A percentile compares a stretch with the other conserved stretches of the same genome.
These are phyloP conservation scores for Erodium trifolium DNA, from an alignment of 441 rosid species.

Conservation along the genomic window DNA sequence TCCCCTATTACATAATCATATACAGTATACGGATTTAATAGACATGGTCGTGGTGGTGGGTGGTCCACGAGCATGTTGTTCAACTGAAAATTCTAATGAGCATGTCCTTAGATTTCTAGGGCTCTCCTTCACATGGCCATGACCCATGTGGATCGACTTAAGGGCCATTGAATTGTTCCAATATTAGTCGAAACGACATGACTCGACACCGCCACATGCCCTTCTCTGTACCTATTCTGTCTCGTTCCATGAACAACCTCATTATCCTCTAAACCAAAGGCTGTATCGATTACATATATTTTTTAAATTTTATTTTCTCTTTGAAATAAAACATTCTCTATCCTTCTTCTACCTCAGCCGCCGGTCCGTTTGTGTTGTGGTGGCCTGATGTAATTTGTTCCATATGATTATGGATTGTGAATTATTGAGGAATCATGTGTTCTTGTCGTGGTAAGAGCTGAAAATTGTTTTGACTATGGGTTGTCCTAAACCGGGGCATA, in stretches of 20 bases:
- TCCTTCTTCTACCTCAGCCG: background rate
- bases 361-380: background rate
- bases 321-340: no score
- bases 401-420: background rate
- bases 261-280: background rate
- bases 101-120: background rate
- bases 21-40: no score
- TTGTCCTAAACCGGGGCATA: background rate
- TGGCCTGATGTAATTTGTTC: background rate
- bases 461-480: background rate
- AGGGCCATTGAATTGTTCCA: background rate
- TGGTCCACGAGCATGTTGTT: background rate
- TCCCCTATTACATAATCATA: no score
- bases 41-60: no score
- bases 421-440: background rate
- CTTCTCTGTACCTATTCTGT: background rate
- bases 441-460: background rate
- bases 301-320: no score
- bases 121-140: background rate
- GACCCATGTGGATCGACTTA: background rate
- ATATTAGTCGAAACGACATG: background rate
- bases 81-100: background rate
- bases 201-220: background rate
- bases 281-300: background rate
- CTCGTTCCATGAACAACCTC: background rate